Evolutionary conservation across 345 rosid species (phyloP).

Genomic region (Nephelium lappaceum): DNA sequence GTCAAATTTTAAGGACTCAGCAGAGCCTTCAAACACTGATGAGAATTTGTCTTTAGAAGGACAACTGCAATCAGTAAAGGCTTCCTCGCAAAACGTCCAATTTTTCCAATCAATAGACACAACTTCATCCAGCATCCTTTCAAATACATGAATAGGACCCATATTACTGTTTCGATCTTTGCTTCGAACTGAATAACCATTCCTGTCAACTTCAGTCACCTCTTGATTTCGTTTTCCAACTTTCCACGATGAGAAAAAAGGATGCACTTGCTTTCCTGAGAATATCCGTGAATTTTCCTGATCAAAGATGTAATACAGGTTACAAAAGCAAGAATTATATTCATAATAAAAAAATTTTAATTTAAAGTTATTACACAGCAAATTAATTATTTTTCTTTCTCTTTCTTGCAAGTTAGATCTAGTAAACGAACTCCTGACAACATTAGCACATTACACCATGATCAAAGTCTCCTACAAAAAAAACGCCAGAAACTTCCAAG

Average conservation of each 20-base stretch:
- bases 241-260: slow-evolving; percentile 74
- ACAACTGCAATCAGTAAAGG: slow-evolving; percentile 19
- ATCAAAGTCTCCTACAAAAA: not conserved
- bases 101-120: slow-evolving; percentile 70
- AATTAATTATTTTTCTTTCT: slow-evolving; percentile 1
- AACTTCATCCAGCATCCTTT: slow-evolving; percentile 51
- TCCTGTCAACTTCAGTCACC: slow-evolving; percentile 34
- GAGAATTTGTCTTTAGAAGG: slow-evolving; percentile 25
- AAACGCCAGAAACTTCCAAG: not conserved
- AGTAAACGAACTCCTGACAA: not conserved
- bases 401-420: not conserved
- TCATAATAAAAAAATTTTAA: not conserved
- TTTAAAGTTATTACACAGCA: not conserved
- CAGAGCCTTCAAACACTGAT: slow-evolving; percentile 35
- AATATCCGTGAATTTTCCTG: slow-evolving; percentile 77
- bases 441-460: not conserved
- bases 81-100: slow-evolving; percentile 59
- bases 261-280: slow-evolving; percentile 79
- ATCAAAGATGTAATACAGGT: slow-evolving; percentile 34
- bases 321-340: not conserved
- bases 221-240: slow-evolving; percentile 50
- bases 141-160: slow-evolving; percentile 94
- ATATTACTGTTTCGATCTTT: slow-evolving; percentile 35
- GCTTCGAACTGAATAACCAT: slow-evolving; percentile 28
- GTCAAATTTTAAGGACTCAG: slow-evolving; percentile 43